These are phyloP conservation scores for Ogataea paraovalis DNA, from an alignment of 805 yeast genomes.

Conservation along the genomic window DNA sequence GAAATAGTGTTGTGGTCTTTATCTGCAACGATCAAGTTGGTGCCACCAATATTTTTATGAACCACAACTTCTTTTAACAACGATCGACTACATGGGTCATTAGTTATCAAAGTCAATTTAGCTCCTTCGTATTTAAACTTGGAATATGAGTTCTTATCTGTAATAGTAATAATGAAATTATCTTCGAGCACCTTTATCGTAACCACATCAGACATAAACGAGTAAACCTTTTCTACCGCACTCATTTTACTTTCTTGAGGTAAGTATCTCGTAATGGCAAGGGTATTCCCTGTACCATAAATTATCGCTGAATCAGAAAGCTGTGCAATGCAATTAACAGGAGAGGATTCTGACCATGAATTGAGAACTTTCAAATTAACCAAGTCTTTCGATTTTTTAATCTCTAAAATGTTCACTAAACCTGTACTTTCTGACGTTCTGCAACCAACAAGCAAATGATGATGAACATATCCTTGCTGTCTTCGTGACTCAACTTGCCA, in stretches of 20 bases:
- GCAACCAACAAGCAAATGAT: constrained; percentile 35
- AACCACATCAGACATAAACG: constrained; percentile 16
- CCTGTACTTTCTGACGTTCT: constrained; percentile 17
- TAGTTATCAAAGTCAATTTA: constrained; percentile 9
- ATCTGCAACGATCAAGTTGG: constrained; percentile 17
- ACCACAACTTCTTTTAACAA: constrained; percentile 22
- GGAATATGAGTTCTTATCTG: constrained; percentile 27
- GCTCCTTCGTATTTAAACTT: constrained; percentile 16
- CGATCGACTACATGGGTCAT: constrained; percentile 20
- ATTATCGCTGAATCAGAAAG: constrained; percentile 22
- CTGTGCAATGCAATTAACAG: constrained; percentile 22
- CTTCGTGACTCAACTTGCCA: constrained; percentile 30
- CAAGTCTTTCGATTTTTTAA: constrained; percentile 15
- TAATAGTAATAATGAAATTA: constrained; percentile 23
- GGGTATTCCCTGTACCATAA: constrained; percentile 16
- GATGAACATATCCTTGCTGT: constrained; percentile 14
- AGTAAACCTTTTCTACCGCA: constrained; percentile 8
- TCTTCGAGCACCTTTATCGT: constrained; percentile 20
- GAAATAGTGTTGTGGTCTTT: constrained; percentile 17
- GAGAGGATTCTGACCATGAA: constrained; percentile 17
- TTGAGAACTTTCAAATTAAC: constrained; percentile 14
- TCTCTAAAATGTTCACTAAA: constrained; percentile 26
- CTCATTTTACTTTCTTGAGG: constrained; percentile 22
- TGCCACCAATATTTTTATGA: constrained; percentile 5
- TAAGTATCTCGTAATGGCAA: constrained; percentile 17